Percentiles rank a stretch among this genome's conserved stretches.
These are phyloP conservation scores for Dictyostelium firmibasis DNA, from an alignment of 78 protist genomes.

Conservation along the genomic window DNA sequence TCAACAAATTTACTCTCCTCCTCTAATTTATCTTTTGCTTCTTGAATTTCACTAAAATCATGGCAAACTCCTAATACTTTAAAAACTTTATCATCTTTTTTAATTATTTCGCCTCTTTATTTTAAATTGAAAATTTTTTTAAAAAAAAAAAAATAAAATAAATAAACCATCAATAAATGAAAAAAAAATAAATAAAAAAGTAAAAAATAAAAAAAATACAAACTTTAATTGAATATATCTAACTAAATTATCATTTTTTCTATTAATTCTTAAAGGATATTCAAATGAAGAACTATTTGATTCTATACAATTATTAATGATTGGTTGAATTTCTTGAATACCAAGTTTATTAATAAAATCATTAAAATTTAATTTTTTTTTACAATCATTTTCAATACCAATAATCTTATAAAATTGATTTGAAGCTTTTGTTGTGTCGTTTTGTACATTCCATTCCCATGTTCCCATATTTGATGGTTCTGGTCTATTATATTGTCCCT, in stretches of 20 bases:
- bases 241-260: slow-evolving; percentile 5
- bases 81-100: background rate
- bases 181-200: background rate
- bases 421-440: slow-evolving; percentile 31
- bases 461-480: slow-evolving; percentile 39
- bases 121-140: background rate
- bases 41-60: slow-evolving; percentile 50
- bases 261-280: slow-evolving; percentile 20
- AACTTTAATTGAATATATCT: slow-evolving; percentile 10
- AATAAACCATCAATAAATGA: too few relatives aligned
- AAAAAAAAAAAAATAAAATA: background rate
- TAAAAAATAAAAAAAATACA: background rate
- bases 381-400: background rate
- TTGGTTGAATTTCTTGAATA: background rate
- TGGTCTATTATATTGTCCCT: slow-evolving; percentile 5
- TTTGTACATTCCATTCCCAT: slow-evolving; percentile 38
- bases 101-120: background rate
- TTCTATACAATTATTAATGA: background rate
- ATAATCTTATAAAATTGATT: slow-evolving; percentile 31
- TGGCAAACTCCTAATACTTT: slow-evolving; percentile 38
- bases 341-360: slow-evolving; percentile 11
- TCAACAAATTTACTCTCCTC: slow-evolving; percentile 58
- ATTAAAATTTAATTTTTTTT: background rate
- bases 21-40: slow-evolving; percentile 45
- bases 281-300: slow-evolving; percentile 7